These are phyloP conservation scores for Sapria himalayana DNA, from an alignment of 345 rosid genomes.

Conservation along the genomic window DNA sequence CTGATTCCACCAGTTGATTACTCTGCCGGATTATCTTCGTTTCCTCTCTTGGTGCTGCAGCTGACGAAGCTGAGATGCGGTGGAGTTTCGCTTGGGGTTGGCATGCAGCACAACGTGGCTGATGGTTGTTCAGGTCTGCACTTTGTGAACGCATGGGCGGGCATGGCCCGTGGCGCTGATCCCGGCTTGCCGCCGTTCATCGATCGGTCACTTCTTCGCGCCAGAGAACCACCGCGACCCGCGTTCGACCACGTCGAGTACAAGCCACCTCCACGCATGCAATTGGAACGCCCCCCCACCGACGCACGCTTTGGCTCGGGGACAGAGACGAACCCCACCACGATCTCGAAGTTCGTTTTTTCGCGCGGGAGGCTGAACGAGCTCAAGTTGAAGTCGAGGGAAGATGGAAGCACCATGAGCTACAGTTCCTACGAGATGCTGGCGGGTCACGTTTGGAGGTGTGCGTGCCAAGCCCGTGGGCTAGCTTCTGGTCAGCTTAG, in stretches of 20 bases:
- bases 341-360: constrained; percentile 44
- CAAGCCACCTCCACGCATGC: constrained; percentile 64
- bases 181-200: constrained; percentile 54
- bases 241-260: constrained; percentile 58
- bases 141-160: constrained; percentile 85
- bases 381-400: constrained; percentile 69
- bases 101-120: constrained; percentile 89
- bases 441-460: constrained; percentile 89
- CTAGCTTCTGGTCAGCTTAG: constrained; percentile 43
- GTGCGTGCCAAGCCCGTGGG: constrained; percentile 49
- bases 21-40: constrained; percentile 49
- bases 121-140: constrained; percentile 95
- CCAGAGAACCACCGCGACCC: constrained; percentile 75
- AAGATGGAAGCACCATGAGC: constrained; percentile 39
- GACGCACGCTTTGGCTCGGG: too few relatives aligned
- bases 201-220: constrained; percentile 60
- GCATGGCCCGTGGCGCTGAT: constrained; percentile 79
- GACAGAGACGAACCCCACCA: constrained; percentile 16
- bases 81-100: constrained; percentile 90
- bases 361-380: constrained; percentile 35
- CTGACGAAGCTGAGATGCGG: constrained; percentile 83
- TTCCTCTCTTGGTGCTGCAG: constrained; percentile 79
- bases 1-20: constrained; percentile 81
- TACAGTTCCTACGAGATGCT: constrained; percentile 85
- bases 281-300: too few relatives aligned